Percentiles rank a stretch among this genome's conserved stretches.
These are phyloP conservation scores for Uronychia binucleata DNA, from an alignment of 73 alveolate species.

Conservation along the genomic window DNA sequence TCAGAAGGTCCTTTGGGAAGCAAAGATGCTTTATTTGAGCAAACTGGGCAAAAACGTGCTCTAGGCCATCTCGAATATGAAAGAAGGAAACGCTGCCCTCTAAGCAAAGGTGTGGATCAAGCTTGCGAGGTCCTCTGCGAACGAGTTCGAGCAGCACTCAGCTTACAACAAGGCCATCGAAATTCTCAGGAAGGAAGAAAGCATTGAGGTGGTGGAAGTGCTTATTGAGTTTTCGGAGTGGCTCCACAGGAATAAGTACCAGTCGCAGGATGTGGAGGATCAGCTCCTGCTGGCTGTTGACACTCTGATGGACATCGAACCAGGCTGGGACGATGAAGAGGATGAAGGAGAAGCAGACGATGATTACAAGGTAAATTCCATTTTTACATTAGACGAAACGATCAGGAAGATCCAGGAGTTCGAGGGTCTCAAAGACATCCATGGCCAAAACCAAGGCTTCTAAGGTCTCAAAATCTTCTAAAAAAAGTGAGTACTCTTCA, in stretches of 20 bases:
- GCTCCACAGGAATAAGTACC: constrained; percentile 92
- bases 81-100: constrained; percentile 93
- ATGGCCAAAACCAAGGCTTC: constrained; percentile 76
- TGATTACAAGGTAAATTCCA: constrained; percentile 34
- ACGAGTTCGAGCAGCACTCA: constrained; percentile 88
- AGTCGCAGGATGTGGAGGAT: constrained; percentile 92
- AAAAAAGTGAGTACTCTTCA: constrained; percentile 60
- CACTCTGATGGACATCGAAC: constrained; percentile 94
- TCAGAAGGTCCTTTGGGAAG: constrained; percentile 97
- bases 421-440: constrained; percentile 75
- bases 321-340: constrained; percentile 97
- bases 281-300: constrained; percentile 95
- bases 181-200: constrained; percentile 91
- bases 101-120: constrained; percentile 98
- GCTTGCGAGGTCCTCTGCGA: constrained; percentile 93
- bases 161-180: constrained; percentile 97
- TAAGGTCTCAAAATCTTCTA: constrained; percentile 74
- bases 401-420: constrained; percentile 73
- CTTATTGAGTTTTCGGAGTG: constrained; percentile 95
- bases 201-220: constrained; percentile 96
- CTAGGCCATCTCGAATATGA: constrained; percentile 93
- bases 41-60: constrained; percentile 97
- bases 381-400: constrained; percentile 22
- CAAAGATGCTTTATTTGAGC: constrained; percentile 93
- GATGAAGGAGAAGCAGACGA: constrained; percentile 85